Base-by-base conservation (phyloP, 176 grass and related monocot genomes). In the Oryza coarctata region DNA sequence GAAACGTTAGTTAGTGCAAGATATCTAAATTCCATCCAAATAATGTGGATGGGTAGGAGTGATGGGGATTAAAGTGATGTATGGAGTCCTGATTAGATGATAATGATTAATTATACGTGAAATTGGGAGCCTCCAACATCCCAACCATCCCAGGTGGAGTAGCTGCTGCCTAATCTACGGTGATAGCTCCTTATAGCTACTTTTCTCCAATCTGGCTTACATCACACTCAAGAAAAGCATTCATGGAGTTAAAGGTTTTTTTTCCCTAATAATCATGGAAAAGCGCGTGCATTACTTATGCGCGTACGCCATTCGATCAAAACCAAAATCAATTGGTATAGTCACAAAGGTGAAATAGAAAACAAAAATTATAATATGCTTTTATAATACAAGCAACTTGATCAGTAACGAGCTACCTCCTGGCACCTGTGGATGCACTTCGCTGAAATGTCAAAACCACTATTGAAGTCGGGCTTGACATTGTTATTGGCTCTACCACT, bases 141-240 rank as follows among this genome's bases (percentile, higher is more conserved):
- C 68, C 77, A 75, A 75, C 69, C 67, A 40, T 73, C 67, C 34
- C 75, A 40, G 62, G 70, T 80, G 74, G 86, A 57, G 23, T 25
- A 58, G 32, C 12, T 26, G 25, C 62, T 3, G 25, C 65, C 64
- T 80, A 82, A 89, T 57, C 83, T 77, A 77, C 87, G 77, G 20
- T 71, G 87, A 85, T 61, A 81, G 82, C 71, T 40, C 18, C 40
- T 15, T 68, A 17, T 38, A 85, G 30, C 78, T 66, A 89, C 83
- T 73, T 86, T 73, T 31, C 66, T 58, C 52, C n/a, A n/a, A 43
- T 67, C 57, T 78, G 78, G 44, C 61, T 81, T 89, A 31, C 82
- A 85, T 85, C 87, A n/a, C 77, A 85, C 87, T 81, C 76, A 52
- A 85, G 60, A 70, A 55, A 49, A 17, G 11, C 18, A 47, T 70